phyloP scores from a whole-genome alignment of 2,329 filamentous ascomycete genomes.

The Alternaria hordeiaustralica region DNA sequence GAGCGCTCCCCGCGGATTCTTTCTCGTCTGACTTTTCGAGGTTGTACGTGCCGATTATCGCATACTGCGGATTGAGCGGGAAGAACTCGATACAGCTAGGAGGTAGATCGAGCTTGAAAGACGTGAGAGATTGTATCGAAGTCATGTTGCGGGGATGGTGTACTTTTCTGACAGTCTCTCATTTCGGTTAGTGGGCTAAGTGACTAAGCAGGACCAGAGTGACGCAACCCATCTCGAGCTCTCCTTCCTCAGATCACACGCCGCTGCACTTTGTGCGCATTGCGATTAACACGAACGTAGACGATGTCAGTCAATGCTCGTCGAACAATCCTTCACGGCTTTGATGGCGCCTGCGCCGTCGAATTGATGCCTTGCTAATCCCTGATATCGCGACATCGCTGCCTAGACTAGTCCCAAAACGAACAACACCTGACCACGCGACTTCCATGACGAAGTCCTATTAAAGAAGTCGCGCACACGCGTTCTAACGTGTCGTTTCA shows the following conservation, averaged over 20 bases:
- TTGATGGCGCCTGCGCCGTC: background rate
- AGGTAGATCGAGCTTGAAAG: conserved; percentile 67
- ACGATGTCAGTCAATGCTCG: background rate
- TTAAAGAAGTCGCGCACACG: conserved; percentile 25
- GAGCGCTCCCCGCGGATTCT: conserved; percentile 23
- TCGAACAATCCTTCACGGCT: background rate
- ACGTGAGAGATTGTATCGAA: conserved; percentile 53
- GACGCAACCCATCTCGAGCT: background rate
- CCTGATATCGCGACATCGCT: conserved; percentile 33
- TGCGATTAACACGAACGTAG: background rate
- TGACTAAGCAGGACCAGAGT: conserved; percentile 20
- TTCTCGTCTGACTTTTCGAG: conserved; percentile 61
- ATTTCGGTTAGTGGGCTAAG: conserved; percentile 22
- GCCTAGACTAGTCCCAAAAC: conserved; percentile 40
- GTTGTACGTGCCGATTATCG: conserved; percentile 86
- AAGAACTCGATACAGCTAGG: conserved; percentile 82
- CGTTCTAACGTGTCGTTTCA: conserved; percentile 31
- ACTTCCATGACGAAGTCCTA: conserved; percentile 15
- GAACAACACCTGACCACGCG: conserved; percentile 20
- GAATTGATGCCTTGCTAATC: conserved; percentile 40
- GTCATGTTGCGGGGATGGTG: conserved; percentile 32
- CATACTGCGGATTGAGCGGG: conserved; percentile 65
- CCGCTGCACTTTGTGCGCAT: background rate
- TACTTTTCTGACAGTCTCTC: conserved; percentile 8
- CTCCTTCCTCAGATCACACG: background rate